Evolutionary conservation across 768 basidiomycete genomes (phyloP), one percentile per base, ranked within the genome.

Genomic region (Pleurotus cornucopiae): DNA sequence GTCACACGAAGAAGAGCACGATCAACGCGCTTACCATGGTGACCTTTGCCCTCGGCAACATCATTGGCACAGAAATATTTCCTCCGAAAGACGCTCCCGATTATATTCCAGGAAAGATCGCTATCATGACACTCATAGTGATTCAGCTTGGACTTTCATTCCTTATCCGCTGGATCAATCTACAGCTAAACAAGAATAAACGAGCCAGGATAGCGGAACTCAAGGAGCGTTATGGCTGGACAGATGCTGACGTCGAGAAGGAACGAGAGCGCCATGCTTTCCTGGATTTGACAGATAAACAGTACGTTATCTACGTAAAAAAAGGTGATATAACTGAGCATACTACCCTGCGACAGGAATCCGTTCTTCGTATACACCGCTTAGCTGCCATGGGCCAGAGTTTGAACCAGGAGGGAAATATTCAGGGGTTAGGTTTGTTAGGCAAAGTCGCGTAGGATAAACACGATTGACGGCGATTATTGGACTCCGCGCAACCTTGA

Each of bases 1-100:
- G 83, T 0, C 81, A 84, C 51, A 86, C 84, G 5, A 86, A 88
- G 73, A 88, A 86, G 71, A 79, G 81, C 58, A 85, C 84, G 1
- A 76, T 85, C 60, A 85, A 85, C 54, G 78, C 82, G 3, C 72
- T 84, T 75, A 85, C 82, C 2, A 66, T 85, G 18, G 73, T 75
- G 3, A 68, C 80, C 0, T 84, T 85, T 62, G 74, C 75, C 47
- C 58, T 82, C 16, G 82, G 85, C 14, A 86, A 86, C 61, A 82
- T 85, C 46, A 73, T 84, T 55, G 86, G 86, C 4, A 76, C 82
- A 0, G 77, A 82, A 63, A 84, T 85, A 26, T 84, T 88, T 63
- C 81, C 78, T 30, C 79, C 84, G 0, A 76, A 80, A 58, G 83
- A 83, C 58, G 83, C 81, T 2, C 83, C 84, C 0, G 74, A 64